Conservation (phyloP, 495 filamentous ascomycete genomes). For the Xylaria grammica region DNA sequence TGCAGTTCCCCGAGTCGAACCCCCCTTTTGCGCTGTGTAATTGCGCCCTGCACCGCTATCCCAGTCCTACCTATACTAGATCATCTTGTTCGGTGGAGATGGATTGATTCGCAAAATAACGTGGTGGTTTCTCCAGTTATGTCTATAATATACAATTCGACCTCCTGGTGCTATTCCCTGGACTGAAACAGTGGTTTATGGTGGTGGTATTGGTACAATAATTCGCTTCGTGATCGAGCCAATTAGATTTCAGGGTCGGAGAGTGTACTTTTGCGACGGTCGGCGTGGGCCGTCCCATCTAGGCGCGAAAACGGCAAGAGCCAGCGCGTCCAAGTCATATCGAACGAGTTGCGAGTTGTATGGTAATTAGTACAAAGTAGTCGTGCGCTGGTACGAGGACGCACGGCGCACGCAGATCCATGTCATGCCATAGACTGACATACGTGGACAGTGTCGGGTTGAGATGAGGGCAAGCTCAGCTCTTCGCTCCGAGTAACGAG, state of each 20-base stretch:
- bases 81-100: background rate
- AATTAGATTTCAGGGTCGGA: background rate
- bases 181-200: background rate
- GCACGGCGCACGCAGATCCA: background rate
- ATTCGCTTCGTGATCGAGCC: background rate
- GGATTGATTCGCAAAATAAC: conserved; percentile 7
- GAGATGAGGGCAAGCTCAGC: conserved; percentile 29
- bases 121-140: background rate
- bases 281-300: background rate
- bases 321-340: background rate
- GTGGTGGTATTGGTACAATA: conserved; percentile 5
- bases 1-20: background rate
- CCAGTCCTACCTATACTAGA: background rate
- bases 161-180: background rate
- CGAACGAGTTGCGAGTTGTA: background rate
- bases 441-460: background rate
- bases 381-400: conserved; percentile 1
- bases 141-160: conserved; percentile 13
- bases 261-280: background rate
- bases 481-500: conserved; percentile 54
- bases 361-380: conserved; percentile 1
- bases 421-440: background rate
- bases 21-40: background rate
- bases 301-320: background rate
- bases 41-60: too few species aligned